A percentile compares a stretch with the other conserved stretches of the same genome.
Evolutionary conservation across 2,329 filamentous ascomycete species (phyloP).

Genomic region (Aspergillus puulaauensis): DNA sequence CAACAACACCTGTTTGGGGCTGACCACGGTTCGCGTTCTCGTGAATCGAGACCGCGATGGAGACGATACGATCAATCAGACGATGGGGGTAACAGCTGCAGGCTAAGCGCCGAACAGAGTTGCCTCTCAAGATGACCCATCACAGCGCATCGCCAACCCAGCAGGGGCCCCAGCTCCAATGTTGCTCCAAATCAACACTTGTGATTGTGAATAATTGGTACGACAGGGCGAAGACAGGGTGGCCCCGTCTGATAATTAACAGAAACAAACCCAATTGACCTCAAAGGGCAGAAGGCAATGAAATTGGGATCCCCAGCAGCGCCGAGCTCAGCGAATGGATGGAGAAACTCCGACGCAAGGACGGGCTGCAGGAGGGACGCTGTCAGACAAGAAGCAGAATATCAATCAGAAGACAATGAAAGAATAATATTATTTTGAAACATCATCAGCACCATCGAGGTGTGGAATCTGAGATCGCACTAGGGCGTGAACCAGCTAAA

Average conservation of each 20-base stretch:
- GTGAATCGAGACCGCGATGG: not conserved
- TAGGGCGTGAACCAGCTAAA: conserved; percentile 2
- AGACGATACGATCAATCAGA: conserved; percentile 1
- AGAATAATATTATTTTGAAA: conserved; percentile 10
- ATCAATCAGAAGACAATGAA: conserved; percentile 1
- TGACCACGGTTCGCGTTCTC: not conserved
- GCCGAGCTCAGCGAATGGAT: conserved; percentile 3
- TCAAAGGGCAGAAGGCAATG: not conserved
- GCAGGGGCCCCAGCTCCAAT: not conserved
- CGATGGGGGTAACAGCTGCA: not conserved
- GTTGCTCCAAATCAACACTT: not conserved
- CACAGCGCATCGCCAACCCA: conserved; percentile 6
- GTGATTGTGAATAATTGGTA: conserved; percentile 1
- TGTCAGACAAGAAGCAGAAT: conserved; percentile 1
- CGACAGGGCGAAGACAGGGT: not conserved
- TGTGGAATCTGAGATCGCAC: conserved; percentile 12
- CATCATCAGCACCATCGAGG: conserved; percentile 1
- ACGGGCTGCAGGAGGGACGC: not conserved
- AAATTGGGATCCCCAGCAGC: conserved; percentile 5
- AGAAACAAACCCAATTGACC: not conserved
- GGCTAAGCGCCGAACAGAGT: conserved; percentile 3
- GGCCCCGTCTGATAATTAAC: conserved; percentile 1
- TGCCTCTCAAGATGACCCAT: not conserved
- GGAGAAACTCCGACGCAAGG: conserved; percentile 6
- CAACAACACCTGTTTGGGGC: not conserved